These are phyloP conservation scores for Collybia sordida DNA, from an alignment of 768 basidiomycete species.

Conservation along the genomic window DNA sequence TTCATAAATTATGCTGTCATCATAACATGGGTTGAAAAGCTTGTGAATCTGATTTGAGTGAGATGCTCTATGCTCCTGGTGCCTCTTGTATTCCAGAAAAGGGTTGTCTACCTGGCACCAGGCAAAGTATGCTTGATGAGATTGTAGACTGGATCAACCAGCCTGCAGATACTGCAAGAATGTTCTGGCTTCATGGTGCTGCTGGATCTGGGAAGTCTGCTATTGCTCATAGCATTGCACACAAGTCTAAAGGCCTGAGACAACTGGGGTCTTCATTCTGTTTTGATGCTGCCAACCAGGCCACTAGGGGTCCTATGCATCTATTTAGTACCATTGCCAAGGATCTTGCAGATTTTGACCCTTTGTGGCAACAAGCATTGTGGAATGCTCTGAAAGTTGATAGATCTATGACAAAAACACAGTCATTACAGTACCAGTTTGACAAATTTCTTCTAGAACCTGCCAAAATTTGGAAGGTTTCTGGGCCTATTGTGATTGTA, in stretches of 20 bases:
- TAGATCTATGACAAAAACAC: conserved; percentile 9
- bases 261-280: conserved; percentile 31
- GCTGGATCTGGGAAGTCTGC: no score
- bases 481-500: conserved; percentile 23
- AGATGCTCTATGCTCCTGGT: not conserved
- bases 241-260: no score
- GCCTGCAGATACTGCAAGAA: conserved; percentile 2
- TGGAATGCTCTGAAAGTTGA: conserved; percentile 1
- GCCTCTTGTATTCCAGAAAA: not conserved
- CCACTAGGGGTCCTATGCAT: conserved; percentile 14
- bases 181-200: conserved; percentile 33
- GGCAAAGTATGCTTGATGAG: conserved; percentile 18
- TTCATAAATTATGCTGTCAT: not conserved
- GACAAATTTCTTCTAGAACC: conserved; percentile 11
- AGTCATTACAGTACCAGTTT: no score
- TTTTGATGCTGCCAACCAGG: conserved; percentile 21
- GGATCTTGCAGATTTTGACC: conserved; percentile 21
- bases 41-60: not conserved
- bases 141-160: conserved; percentile 21
- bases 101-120: conserved; percentile 14
- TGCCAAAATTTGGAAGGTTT: conserved; percentile 6
- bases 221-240: no score
- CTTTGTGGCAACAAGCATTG: not conserved
- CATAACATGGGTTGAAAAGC: not conserved
- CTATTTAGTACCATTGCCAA: conserved; percentile 31